Evolutionary conservation across 371 early-diverging fungal species (phyloP).

Genomic region (Mucor saturninus): DNA sequence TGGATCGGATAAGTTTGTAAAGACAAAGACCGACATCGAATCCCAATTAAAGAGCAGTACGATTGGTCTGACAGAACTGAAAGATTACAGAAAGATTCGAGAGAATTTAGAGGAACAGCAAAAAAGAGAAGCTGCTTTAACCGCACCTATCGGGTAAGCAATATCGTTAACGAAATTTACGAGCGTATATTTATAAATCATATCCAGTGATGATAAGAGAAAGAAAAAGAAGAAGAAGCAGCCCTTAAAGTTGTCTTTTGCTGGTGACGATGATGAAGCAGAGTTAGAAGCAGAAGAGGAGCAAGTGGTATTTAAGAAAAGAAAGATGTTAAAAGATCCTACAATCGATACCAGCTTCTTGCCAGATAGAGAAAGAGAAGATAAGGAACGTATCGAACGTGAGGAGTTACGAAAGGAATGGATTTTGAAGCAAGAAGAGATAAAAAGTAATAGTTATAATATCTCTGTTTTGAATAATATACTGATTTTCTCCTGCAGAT

Average conservation of each 20-base stretch:
- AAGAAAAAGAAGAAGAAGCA: constrained; percentile 69
- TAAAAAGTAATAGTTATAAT: constrained; percentile 55
- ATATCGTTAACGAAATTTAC: background rate
- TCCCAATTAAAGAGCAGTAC: constrained; percentile 86
- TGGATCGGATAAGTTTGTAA: constrained; percentile 83
- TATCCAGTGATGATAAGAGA: constrained; percentile 58
- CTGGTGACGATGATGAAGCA: constrained; percentile 50
- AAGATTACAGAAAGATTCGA: constrained; percentile 88
- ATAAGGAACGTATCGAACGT: constrained; percentile 70
- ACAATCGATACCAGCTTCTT: constrained; percentile 91
- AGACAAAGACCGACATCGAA: constrained; percentile 79
- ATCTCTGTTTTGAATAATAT: constrained; percentile 6
- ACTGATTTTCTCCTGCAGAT: constrained; percentile 41
- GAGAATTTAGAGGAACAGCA: constrained; percentile 82
- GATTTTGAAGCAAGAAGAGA: constrained; percentile 78
- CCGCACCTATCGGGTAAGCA: constrained; percentile 52
- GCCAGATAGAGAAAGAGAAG: constrained; percentile 92
- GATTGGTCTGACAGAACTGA: constrained; percentile 86
- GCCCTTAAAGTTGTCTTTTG: constrained; percentile 75
- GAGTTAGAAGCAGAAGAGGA: constrained; percentile 34
- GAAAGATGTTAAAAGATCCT: constrained; percentile 84
- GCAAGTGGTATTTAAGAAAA: constrained; percentile 47
- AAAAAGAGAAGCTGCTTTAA: constrained; percentile 75
- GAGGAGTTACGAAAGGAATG: constrained; percentile 75
- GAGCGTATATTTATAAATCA: background rate